phyloP scores from a whole-genome alignment of 257 asterid genomes.

The Solanum okadae region DNA sequence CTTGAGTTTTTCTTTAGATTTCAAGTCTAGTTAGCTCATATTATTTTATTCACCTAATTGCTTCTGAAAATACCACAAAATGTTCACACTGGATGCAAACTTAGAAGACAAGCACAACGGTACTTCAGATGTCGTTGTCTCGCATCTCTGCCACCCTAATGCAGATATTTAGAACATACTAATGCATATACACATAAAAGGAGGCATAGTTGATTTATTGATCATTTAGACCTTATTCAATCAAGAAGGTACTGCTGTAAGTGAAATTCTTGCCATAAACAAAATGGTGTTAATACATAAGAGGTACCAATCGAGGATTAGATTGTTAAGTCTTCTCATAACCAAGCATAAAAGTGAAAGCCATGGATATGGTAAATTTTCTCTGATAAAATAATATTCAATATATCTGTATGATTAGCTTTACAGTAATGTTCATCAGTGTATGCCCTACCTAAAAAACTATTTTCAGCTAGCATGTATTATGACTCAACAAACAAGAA shows the following conservation, averaged over 20 bases:
- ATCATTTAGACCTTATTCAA: too few relatives aligned
- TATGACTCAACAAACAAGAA: too few relatives aligned
- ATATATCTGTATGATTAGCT: background rate
- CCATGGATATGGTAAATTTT: too few relatives aligned
- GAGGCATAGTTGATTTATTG: background rate
- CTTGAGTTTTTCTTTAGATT: background rate
- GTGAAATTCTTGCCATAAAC: background rate
- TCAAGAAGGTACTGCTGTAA: background rate
- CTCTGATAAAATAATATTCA: too few relatives aligned
- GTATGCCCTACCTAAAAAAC: too few relatives aligned
- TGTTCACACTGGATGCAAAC: background rate
- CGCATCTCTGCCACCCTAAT: background rate
- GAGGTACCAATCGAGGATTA: background rate
- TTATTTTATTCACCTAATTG: too few relatives aligned
- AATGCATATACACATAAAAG: background rate
- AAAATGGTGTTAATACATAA: background rate
- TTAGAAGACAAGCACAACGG: background rate
- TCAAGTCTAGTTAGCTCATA: too few relatives aligned
- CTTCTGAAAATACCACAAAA: background rate
- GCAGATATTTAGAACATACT: background rate
- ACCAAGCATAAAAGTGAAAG: too few relatives aligned
- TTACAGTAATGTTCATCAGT: too few relatives aligned
- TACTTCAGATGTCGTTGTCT: background rate
- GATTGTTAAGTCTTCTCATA: background rate
- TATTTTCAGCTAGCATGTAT: too few relatives aligned